Evolutionary conservation across 768 basidiomycete species (phyloP), one percentile per base, ranked within the genome.

Genomic region (Lentinula lateritia): DNA sequence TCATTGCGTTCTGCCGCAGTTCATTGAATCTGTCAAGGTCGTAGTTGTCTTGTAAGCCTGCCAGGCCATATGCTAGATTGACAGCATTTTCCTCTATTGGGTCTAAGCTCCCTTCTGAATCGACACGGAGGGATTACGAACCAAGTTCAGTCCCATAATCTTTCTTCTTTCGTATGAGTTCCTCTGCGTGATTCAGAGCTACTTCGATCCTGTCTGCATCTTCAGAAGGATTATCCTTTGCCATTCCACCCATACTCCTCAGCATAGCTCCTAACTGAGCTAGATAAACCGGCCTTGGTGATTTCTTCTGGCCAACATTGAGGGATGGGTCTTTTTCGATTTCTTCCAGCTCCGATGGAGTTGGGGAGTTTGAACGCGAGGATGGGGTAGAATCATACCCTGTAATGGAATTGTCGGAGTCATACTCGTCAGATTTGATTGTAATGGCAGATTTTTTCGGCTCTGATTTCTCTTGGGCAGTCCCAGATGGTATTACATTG

Each of bases 141-240:
- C 96, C 87, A 15, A 99, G 80, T 70, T 99, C 97, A 0, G 85
- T 86, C 13, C 97, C 97, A 73, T 88, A 98, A 12, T 79, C 82
- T 39, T 80, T 79, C 74, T 97, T 99, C 67, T 85, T 85, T 52
- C 95, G 76, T 28, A 99, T 89, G 45, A 99, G 74, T 63, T 84
- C 86, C 68, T 95, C 95, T 0, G 90, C 96, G 64, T 80, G 80
- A 59, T 82, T 80, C 34, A 99, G 74, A 2, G 86, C 95, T 75
- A 95, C 83, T 68, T 95, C 91, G 8, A 93, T 75, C 67, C 80
- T 85, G 60, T 93, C 88, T 0, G 88, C 90, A 63, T 91, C 85
- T 41, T 85, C 82, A 10, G 82, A 78, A 42, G 83, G 84, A 55
- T 88, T 80, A 18, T 80, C 80, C 36, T 78, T 72, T 61, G 80